Base-by-base conservation (phyloP, 805 yeast species). In the Barnettozyma botsteinii region DNA sequence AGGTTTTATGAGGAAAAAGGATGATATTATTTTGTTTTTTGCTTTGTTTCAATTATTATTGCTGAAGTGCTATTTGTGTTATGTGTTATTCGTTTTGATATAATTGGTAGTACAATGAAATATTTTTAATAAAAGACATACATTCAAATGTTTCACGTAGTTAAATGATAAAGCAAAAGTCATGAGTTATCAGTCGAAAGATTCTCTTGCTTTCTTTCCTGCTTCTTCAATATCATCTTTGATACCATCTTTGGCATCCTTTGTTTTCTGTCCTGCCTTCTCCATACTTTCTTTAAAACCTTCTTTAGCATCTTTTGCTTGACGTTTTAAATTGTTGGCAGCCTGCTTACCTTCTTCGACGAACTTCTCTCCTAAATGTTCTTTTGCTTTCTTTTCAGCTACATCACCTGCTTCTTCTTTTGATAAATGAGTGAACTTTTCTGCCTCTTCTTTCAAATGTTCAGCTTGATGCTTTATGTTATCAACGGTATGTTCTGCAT, bases 401-500 rank as follows among this genome's bases (percentile, higher is more conserved):
- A 28, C 38, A 8, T 43, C 41, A 5, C 38, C 20, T 10, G 38
- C 42, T 12, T 47, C 37, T 28, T 40, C 31, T 15, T 31, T 15
- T 6, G 31, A 31, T 7, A 19, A 14, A 18, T 27, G 18, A 17
- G 24, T 10, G 13, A 15, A n/a, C 12, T 33, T 33, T 6, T 28
- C 42, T 13, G 44, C 41, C 6, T 33, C 8, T 2, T 37, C 40
- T 24, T 34, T 39, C 17, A 35, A 29, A 4, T 40, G 12, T 17
- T 35, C 25, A 4, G 38, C 23, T 17, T 41, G 33, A 7, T 47
- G 43, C 35, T 47, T 43, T 3, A 43, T 45, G 4, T 36, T 25
- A 9, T 48, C 42, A 4, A 46, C 43, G 1, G 35, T 42, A 4
- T 44, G 17, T 25, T 51, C 55, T 8, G 53, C 51, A 3, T 44